These are phyloP conservation scores for Cajanus cajan DNA, from an alignment of 306 rosid species.

Conservation along the genomic window DNA sequence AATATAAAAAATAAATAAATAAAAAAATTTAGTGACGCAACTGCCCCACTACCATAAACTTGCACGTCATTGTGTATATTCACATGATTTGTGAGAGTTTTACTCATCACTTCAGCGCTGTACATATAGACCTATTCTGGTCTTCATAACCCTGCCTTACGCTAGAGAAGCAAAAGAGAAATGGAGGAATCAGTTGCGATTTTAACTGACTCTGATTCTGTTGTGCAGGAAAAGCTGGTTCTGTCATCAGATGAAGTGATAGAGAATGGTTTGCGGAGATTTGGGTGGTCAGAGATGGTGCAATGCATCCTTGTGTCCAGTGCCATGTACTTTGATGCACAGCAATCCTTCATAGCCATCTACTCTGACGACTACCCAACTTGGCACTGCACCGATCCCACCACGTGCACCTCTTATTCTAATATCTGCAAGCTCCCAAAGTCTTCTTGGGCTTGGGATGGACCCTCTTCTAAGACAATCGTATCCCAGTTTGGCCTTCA, in stretches of 20 bases:
- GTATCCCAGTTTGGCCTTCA: constrained; percentile 46
- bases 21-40: too few relatives aligned
- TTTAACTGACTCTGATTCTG: not conserved
- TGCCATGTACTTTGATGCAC: constrained; percentile 41
- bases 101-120: too few relatives aligned
- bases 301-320: constrained; percentile 40
- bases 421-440: constrained; percentile 39
- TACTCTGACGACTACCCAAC: constrained; percentile 45
- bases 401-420: constrained; percentile 22
- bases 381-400: constrained; percentile 43
- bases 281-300: constrained; percentile 23
- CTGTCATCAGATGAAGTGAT: not conserved
- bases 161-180: not conserved
- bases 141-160: not conserved
- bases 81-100: too few relatives aligned
- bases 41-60: too few relatives aligned
- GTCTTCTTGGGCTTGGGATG: constrained; percentile 46
- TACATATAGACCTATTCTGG: not conserved
- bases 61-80: too few relatives aligned
- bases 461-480: constrained; percentile 22
- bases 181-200: not conserved
- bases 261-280: constrained; percentile 10
- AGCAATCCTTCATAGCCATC: constrained; percentile 48
- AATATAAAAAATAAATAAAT: too few relatives aligned
- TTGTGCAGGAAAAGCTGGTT: not conserved